These are phyloP conservation scores for Helicostylum pulchrum DNA, from an alignment of 192 early-diverging fungal genomes.

Conservation along the genomic window DNA sequence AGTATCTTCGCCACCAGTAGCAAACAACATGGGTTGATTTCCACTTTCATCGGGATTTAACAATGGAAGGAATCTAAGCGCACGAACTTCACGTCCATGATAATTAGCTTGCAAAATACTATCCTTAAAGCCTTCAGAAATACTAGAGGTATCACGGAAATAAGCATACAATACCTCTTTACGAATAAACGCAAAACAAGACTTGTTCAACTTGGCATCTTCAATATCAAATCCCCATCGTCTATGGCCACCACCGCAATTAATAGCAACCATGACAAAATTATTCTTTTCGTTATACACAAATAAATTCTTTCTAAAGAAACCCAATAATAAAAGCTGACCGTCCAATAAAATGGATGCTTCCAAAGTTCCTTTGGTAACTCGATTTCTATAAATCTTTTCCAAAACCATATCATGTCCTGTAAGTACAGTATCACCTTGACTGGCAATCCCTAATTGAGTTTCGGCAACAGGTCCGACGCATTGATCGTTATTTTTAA, in stretches of 20 bases:
- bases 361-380: slow-evolving; percentile 80
- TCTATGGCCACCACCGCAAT: slow-evolving; percentile 72
- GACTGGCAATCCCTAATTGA: slow-evolving; percentile 3
- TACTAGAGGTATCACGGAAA: slow-evolving; percentile 38
- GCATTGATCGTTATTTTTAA: slow-evolving; percentile 7
- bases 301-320: slow-evolving; percentile 71
- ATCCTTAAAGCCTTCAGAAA: slow-evolving; percentile 47
- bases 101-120: slow-evolving; percentile 55
- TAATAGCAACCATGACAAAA: slow-evolving; percentile 63
- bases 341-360: slow-evolving; percentile 48
- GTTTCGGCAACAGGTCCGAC: not conserved
- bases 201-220: slow-evolving; percentile 44
- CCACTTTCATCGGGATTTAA: slow-evolving; percentile 8
- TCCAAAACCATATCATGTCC: slow-evolving; percentile 38
- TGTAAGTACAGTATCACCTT: not conserved
- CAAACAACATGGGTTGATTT: slow-evolving; percentile 42
- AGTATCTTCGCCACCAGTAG: slow-evolving; percentile 59
- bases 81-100: slow-evolving; percentile 64
- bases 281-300: slow-evolving; percentile 66
- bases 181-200: slow-evolving; percentile 61
- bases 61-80: slow-evolving; percentile 38
- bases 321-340: slow-evolving; percentile 61
- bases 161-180: slow-evolving; percentile 48
- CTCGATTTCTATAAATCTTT: slow-evolving; percentile 51
- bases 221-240: slow-evolving; percentile 63